Evolutionary conservation across 805 yeast species (phyloP), one percentile per base, ranked within the genome.

Genomic region (Vanderwaltozyma tropicalis): DNA sequence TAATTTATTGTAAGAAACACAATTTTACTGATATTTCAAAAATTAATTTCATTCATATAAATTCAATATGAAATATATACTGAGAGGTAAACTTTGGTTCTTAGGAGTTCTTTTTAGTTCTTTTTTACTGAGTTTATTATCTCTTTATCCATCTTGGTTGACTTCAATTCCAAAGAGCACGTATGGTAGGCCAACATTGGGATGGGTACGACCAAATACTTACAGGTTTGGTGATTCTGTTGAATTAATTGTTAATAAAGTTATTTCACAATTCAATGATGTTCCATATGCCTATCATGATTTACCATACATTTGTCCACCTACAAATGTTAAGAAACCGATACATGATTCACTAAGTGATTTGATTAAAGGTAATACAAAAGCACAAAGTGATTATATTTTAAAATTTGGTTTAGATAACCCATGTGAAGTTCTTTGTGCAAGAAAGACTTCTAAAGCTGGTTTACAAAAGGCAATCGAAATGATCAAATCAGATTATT

Each of bases 231-330:
- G 81, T 1, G 84, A 86, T 20, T 62, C 58, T 25, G 85, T 86
- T 3, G 80, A 80, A 16, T 59, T 86, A 13, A 57, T 76, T 18
- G 87, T 83, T 19, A 85, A 86, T 59, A 80, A 84, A 47, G 78
- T 82, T 2, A 86, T 81, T 46, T 79, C 92, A 0, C 8, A 22
- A 13, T 15, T 11, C 9, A 12, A 15, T 11, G 34, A 19, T 5
- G 8, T 22, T 85, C 81, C 49, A 32, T 50, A 27, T 78, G 85
- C 1, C 85, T 86, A 83, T 57, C 77, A 80, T 57, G 83, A 78
- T 40, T 64, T 87, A 35, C 85, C 84, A 2, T 86, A 85, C 55
- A 78, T 83, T 2, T 86, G 95, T 59, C 85, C 89, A 0, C 76
- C 82, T 9, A 63, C 71, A 2, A 52, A 52, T 2, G 52, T 63